Evolutionary conservation across 345 rosid species (phyloP).

Genomic region (Raphanus sativus): DNA sequence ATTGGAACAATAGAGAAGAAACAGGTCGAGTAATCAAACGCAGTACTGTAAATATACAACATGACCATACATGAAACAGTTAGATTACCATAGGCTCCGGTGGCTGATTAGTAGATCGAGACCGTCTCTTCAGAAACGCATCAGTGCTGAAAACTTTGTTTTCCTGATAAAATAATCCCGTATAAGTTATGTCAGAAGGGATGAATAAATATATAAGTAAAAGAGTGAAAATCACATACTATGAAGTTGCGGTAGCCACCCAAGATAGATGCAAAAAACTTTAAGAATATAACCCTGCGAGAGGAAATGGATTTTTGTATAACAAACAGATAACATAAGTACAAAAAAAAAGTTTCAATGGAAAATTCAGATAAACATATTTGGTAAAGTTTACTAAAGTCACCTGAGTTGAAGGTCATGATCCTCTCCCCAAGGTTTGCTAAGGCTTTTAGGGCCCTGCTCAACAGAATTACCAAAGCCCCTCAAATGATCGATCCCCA

Average conservation of each 20-base stretch:
- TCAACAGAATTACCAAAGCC: slow-evolving; percentile 54
- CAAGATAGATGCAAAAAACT: slow-evolving; percentile 88
- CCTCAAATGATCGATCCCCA: slow-evolving; percentile 84
- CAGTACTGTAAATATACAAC: slow-evolving; percentile 20
- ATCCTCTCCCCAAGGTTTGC: slow-evolving; percentile 94
- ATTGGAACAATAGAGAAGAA: slow-evolving; percentile 1
- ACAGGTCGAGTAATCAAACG: slow-evolving; percentile 2
- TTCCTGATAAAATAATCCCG: slow-evolving; percentile 56
- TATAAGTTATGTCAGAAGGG: slow-evolving; percentile 9
- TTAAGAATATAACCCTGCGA: slow-evolving; percentile 92
- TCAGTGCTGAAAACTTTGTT: slow-evolving; percentile 76
- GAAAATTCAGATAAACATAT: neutral
- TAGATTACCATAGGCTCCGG: slow-evolving; percentile 82
- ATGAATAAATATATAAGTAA: slow-evolving; percentile 13
- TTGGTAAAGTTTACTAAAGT: slow-evolving; percentile 39
- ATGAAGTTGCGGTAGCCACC: slow-evolving; percentile 98
- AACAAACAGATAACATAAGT: slow-evolving; percentile 20
- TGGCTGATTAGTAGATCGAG: slow-evolving; percentile 88
- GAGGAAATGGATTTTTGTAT: slow-evolving; percentile 30
- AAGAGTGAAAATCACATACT: slow-evolving; percentile 48
- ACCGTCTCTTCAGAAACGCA: slow-evolving; percentile 90
- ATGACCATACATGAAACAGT: slow-evolving; percentile 17
- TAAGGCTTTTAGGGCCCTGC: slow-evolving; percentile 49
- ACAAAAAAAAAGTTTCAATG: neutral
- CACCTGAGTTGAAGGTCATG: slow-evolving; percentile 96